A percentile compares a stretch with the other conserved stretches of the same genome.
Evolutionary conservation across 495 filamentous ascomycete species (phyloP).

Genomic region (Aspergillus sclerotiicarbonarius): DNA sequence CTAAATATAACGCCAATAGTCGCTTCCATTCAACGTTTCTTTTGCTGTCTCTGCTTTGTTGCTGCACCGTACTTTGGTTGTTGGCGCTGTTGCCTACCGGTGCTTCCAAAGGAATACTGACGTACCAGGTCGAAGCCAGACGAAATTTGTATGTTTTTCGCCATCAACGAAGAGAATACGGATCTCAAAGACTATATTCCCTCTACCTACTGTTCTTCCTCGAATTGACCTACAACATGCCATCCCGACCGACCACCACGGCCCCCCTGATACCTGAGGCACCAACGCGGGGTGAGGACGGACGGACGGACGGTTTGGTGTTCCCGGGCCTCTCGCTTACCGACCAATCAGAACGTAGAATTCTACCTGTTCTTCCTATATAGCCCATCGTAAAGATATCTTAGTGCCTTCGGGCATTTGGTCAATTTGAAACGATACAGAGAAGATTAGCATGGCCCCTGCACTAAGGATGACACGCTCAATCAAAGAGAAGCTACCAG

Average conservation of each 20-base stretch:
- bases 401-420: conserved; percentile 70
- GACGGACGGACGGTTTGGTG: conserved; percentile 22
- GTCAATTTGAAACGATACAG: conserved; percentile 81
- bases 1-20: too few relatives aligned
- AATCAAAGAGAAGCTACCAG: conserved; percentile 93
- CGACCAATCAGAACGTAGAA: conserved; percentile 12
- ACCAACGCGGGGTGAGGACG: not conserved
- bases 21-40: not conserved
- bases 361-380: conserved; percentile 16
- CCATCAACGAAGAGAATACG: too few relatives aligned
- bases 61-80: too few relatives aligned
- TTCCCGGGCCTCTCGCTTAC: conserved; percentile 10
- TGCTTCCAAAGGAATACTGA: too few relatives aligned
- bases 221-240: too few relatives aligned
- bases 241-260: too few relatives aligned
- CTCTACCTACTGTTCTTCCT: too few relatives aligned
- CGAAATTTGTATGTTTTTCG: too few relatives aligned
- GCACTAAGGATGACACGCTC: conserved; percentile 99
- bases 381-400: conserved; percentile 20
- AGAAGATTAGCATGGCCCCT: conserved; percentile 99
- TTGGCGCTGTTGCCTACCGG: too few relatives aligned
- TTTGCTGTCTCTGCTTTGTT: not conserved
- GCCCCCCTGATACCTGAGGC: not conserved
- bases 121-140: too few relatives aligned
- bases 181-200: too few relatives aligned